These are phyloP conservation scores for Rhizophagus prolifer DNA, from an alignment of 192 early-diverging fungal genomes.

Conservation along the genomic window DNA sequence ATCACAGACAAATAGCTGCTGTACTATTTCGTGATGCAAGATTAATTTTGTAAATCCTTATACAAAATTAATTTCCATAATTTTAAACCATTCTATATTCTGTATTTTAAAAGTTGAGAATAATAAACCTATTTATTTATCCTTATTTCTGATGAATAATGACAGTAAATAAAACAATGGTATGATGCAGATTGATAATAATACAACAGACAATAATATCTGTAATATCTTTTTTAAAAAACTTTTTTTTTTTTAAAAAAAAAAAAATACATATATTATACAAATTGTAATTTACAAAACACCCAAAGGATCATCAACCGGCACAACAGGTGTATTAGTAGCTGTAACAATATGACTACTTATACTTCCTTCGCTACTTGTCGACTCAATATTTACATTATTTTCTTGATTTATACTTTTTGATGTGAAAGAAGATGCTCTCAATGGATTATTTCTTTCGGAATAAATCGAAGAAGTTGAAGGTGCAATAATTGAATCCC, in stretches of 20 bases:
- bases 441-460: constrained; percentile 14
- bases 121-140: too few species aligned
- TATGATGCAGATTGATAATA: too few species aligned
- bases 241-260: neutral
- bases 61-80: too few species aligned
- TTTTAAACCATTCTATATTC: too few species aligned
- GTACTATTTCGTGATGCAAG: constrained; percentile 12
- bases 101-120: too few species aligned
- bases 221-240: neutral
- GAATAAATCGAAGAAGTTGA: neutral
- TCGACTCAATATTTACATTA: constrained; percentile 14
- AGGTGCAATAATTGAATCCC: neutral
- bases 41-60: too few species aligned
- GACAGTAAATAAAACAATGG: too few species aligned
- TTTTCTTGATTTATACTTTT: neutral
- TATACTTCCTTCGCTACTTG: neutral
- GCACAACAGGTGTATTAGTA: neutral
- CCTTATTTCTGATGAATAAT: too few species aligned
- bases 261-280: neutral
- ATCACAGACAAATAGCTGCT: constrained; percentile 26
- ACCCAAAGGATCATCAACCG: constrained; percentile 27
- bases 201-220: neutral
- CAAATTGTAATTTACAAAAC: constrained; percentile 21
- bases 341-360: neutral
- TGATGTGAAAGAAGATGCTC: neutral